phyloP scores from a whole-genome alignment of 176 grass and related monocot species.

The Zizania latifolia region DNA sequence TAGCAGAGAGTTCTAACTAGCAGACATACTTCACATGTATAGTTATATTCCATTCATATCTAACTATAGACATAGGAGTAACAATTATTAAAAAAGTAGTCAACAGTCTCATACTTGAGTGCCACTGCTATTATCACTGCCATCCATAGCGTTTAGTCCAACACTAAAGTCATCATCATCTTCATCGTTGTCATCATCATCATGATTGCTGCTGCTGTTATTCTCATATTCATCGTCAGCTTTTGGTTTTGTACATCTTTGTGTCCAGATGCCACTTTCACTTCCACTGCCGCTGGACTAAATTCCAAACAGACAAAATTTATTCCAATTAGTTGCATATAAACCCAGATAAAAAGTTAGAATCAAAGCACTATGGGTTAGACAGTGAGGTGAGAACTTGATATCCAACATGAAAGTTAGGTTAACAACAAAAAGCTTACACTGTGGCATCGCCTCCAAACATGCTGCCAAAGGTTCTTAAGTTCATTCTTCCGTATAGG shows the following conservation, averaged over 20 bases:
- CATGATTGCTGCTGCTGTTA: conserved; percentile 46
- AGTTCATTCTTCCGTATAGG: conserved; percentile 94
- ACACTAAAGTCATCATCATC: conserved; percentile 46
- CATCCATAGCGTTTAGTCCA: conserved; percentile 61
- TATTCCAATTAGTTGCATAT: conserved; percentile 8
- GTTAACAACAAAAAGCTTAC: conserved; percentile 50
- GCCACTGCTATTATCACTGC: conserved; percentile 86
- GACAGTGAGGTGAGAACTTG: neutral
- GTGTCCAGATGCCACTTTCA: conserved; percentile 84
- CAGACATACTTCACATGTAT: conserved; percentile 3
- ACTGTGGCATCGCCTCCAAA: conserved; percentile 89
- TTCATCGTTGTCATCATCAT: neutral
- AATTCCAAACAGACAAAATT: conserved; percentile 32
- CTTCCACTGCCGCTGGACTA: conserved; percentile 91
- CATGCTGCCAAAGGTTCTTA: conserved; percentile 93
- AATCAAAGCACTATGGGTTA: neutral
- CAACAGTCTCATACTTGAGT: conserved; percentile 57
- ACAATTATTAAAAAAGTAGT: neutral
- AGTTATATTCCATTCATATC: neutral
- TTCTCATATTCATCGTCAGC: conserved; percentile 46
- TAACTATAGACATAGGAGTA: neutral
- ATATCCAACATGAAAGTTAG: conserved; percentile 13
- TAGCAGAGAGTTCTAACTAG: neutral
- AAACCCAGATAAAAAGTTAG: neutral
- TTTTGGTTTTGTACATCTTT: conserved; percentile 53